Base-by-base conservation (phyloP, 371 early-diverging fungal genomes). In the Mortierella sp. region DNA sequence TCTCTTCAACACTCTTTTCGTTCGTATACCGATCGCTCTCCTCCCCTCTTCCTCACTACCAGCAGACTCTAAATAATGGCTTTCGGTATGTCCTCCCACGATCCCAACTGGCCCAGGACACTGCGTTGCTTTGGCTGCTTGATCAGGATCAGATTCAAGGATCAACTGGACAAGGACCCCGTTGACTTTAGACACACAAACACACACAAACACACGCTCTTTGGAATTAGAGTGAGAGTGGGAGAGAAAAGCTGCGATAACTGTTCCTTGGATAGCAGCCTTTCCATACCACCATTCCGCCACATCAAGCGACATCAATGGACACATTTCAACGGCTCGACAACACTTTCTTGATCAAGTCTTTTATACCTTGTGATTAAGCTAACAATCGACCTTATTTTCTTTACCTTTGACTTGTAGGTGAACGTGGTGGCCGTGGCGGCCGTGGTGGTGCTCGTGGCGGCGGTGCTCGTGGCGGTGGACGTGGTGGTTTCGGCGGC, bases 351-450 rank as follows among this genome's bases (percentile, higher is more conserved):
- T 24, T 2, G 6, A 14, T n/a, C 61, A 54, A 41, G 46, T 27
- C 21, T 21, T 31, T 58, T 13, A 28, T 51, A 16, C 26, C 21
- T 14, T 38, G 34, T 39, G n/a, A 18, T 23, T 46, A 7, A 39
- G 8, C 39, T 39, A 39, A 39, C 39, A 14, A 7, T 39, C 7
- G 8, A 39, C 14, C 28, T 43, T 26, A 34, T 24, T 2, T 48
- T 30, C 50, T n/a, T 45, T 43, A 58, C 59, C 39, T 46, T 28
- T 58, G 39, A 10, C 7, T 13, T 14, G 24, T 67, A 72, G 80
- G 79, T 80, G 71, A 65, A 71, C 69, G 69, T 63, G 82, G 82
- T 58, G 82, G 69, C 28, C 80, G 82, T 64, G 80, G 83, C 28
- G 64, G 65, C 43, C 78, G 78, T 9, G 70, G 54, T 52, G 55